Percentiles rank a stretch among this genome's conserved stretches.
phyloP scores from a whole-genome alignment of 106 monocot species.

The Acorus calamus region DNA sequence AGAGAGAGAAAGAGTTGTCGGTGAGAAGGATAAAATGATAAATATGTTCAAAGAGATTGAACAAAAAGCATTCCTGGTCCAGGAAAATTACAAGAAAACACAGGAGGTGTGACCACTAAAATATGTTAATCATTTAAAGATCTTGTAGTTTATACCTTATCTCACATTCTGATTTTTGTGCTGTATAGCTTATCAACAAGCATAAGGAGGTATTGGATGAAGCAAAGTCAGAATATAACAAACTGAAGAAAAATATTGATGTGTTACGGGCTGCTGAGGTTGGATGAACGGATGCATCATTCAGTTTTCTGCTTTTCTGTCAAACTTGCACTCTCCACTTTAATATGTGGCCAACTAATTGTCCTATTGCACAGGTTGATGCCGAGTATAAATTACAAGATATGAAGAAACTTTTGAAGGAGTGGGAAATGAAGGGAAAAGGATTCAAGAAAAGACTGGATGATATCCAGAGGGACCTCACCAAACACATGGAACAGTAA shows the following conservation, averaged over 20 bases:
- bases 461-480: conserved; percentile 45
- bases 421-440: conserved; percentile 79
- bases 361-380: conserved; percentile 46
- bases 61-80: conserved; percentile 65
- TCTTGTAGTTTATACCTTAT: neutral
- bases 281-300: neutral
- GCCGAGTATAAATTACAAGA: conserved; percentile 74
- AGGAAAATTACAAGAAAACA: conserved; percentile 75
- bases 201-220: conserved; percentile 71
- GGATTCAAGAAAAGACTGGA: conserved; percentile 61
- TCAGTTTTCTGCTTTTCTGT: too few species aligned
- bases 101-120: conserved; percentile 37
- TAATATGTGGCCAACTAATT: too few species aligned
- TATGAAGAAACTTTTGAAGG: conserved; percentile 56
- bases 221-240: conserved; percentile 59
- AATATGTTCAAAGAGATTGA: conserved; percentile 63
- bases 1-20: conserved; percentile 55
- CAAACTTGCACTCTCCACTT: too few species aligned
- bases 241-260: conserved; percentile 70
- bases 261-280: conserved; percentile 84
- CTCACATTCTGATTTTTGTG: neutral
- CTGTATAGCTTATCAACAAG: conserved; percentile 65
- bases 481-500: conserved; percentile 84
- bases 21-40: conserved; percentile 59
- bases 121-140: too few species aligned